Evolutionary conservation across 768 basidiomycete genomes (phyloP), one percentile per base, ranked within the genome.

Genomic region (Lentinula guzmanii): DNA sequence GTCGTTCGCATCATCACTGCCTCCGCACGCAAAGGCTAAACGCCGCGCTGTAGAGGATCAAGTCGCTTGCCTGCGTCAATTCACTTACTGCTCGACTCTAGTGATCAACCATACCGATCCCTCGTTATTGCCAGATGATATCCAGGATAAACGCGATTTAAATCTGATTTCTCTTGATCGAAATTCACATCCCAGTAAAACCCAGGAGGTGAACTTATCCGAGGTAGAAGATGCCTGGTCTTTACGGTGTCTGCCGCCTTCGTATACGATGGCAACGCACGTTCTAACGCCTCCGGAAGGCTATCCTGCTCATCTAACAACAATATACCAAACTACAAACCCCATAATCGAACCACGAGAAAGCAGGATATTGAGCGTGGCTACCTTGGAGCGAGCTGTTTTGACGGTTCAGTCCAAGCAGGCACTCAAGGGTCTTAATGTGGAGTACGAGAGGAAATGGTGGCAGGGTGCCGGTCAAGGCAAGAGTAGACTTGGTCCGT

Each of bases 191-290:
- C 24, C 55, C 21, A 34, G 5, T 18, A 15, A 13, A 2, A 16
- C 21, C 15, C 16, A 50, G 34, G 34, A 56, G 52, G 10, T 21
- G 5, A 18, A n/a, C 33, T 43, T 39, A 46, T 43, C 24, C 21
- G 10, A 33, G 15, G n/a, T 13, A 45, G 65, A 70, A 18, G 62
- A 68, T 16, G 63, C 67, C n/a, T 21, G 33, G 24, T 56, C 39
- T 31, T 43, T 39, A 13, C 55, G 55, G 41, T 78, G 75, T 65
- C 76, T 82, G 41, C 75, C 77, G 15, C 68, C 76, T 2, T 70
- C 78, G 0, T 86, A 84, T 67, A 84, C 86, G 2, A 90, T 90
- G 86, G 79, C 88, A 11, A 93, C 90, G 4, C 90, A 91, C 61
- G 71, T 87, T 35, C 72, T 85, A 9, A 69, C 75, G 43, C 68